These are phyloP conservation scores for Pythium folliculosum DNA, from an alignment of 352 stramenopile genomes.

Conservation along the genomic window DNA sequence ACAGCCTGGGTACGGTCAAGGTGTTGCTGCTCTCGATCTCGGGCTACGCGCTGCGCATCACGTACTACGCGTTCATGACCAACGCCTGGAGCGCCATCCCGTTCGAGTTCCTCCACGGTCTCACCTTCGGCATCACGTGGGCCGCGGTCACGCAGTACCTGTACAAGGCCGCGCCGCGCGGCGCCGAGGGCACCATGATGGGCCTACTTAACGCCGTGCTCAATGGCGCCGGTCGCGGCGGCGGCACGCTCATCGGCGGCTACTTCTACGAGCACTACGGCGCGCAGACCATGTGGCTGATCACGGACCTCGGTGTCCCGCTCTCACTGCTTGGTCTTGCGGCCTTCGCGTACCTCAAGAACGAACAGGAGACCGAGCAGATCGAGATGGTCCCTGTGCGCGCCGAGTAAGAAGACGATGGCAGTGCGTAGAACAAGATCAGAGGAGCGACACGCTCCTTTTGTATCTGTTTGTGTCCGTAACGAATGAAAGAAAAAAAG, in stretches of 20 bases:
- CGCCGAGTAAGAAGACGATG: not conserved
- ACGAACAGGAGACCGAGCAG: conserved; percentile 20
- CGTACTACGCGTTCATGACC: conserved; percentile 76
- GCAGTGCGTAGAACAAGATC: not conserved
- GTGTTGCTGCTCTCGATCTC: conserved; percentile 71
- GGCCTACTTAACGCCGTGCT: conserved; percentile 76
- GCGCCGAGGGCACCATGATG: conserved; percentile 77
- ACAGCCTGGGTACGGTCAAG: conserved; percentile 68
- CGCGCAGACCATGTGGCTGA: conserved; percentile 64
- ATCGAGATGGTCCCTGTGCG: not conserved
- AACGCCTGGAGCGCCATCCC: conserved; percentile 79
- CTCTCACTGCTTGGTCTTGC: conserved; percentile 54
- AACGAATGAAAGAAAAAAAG: not conserved
- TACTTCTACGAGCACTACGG: conserved; percentile 80
- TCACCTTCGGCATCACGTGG: conserved; percentile 76
- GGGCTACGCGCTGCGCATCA: conserved; percentile 68
- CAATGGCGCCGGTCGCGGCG: conserved; percentile 63
- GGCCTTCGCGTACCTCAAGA: conserved; percentile 67
- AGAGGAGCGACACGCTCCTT: not conserved
- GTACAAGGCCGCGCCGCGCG: conserved; percentile 58
- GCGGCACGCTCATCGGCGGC: conserved; percentile 69
- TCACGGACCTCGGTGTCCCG: conserved; percentile 66
- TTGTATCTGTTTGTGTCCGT: too few relatives aligned
- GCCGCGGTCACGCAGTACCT: conserved; percentile 78
- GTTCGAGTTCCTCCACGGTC: conserved; percentile 78